Evolutionary conservation across 139 green algal species (phyloP).

Genomic region (Trebouxia sp.): DNA sequence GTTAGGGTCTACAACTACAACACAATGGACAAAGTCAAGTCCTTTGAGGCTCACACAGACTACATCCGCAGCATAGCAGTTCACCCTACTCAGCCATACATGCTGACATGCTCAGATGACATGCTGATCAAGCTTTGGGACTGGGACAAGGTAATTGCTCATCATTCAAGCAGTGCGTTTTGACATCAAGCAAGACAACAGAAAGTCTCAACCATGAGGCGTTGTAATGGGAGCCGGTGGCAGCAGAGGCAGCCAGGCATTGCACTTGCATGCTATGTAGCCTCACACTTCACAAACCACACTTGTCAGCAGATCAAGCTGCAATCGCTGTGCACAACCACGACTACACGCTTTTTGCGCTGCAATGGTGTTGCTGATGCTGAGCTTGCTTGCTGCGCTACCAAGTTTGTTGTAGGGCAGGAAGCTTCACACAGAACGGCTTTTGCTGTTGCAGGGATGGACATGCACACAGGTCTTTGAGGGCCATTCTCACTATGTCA

Average conservation of each 20-base stretch:
- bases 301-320: no score
- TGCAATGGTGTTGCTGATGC: background rate
- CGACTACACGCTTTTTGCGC: no score
- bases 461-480: slow-evolving; percentile 96
- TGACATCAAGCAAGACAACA: background rate
- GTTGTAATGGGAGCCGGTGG: background rate
- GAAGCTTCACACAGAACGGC: no score
- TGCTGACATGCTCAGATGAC: slow-evolving; percentile 96
- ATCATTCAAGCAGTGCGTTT: no score
- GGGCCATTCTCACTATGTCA: slow-evolving; percentile 99
- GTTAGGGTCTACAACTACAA: slow-evolving; percentile 99
- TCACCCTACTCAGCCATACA: slow-evolving; percentile 90
- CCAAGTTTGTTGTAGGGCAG: no score
- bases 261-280: background rate
- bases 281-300: background rate
- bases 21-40: slow-evolving; percentile 97
- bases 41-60: slow-evolving; percentile 98
- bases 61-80: slow-evolving; percentile 97
- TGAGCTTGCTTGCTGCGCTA: background rate
- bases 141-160: slow-evolving; percentile 96
- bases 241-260: background rate
- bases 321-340: no score
- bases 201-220: background rate
- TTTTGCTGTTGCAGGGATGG: slow-evolving; percentile 63
- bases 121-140: slow-evolving; percentile 99